Evolutionary conservation across 2,329 filamentous ascomycete species (phyloP), one percentile per base, ranked within the genome.

Genomic region (Sporothrix humicola): DNA sequence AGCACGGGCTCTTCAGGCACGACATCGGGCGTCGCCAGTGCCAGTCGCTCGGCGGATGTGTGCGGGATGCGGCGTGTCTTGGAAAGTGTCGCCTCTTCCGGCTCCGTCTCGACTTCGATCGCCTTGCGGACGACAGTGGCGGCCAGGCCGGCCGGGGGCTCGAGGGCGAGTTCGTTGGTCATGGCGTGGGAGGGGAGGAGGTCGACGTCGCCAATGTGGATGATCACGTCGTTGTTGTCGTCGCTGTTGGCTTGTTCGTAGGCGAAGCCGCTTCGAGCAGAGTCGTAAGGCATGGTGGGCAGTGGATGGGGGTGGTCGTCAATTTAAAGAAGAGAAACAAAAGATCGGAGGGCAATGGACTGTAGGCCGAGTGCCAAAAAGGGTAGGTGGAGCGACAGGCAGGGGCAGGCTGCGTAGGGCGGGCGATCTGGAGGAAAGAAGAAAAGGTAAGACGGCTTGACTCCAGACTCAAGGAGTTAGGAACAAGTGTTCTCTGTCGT

Each of bases 1-100:
- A 54, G 48, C 44, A 71, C 44, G 15, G 70, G 72, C n/a, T 20
- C 70, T 76, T 77, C 66, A 76, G 75, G 54, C 71, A 73, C 65
- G 26, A 71, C 50, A 2, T 58, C 52, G 10, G 73, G 75, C 12
- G 72, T 74, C 15, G 76, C 74, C 42, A 77, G 80, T 15, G 81
- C 80, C n/a, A 86, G 81, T 17, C 84, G 84, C 15, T 79, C 77
- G 31, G 77, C 75, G 2, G 82, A 80, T 2, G 82, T 85, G 42
- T 75, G 79, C 0, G 81, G 82, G 59, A 84, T 46, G 59, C 37
- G 59, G 15, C 59, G 52, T 54, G n/a, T 20, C 52, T 23, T 20
- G n/a, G 52, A 10, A 8, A n/a, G 15, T n/a, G 50, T 52, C 7
- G n/a, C 6, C n/a, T 54, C 52, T 8, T 31, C 23, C n/a, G 20